Evolutionary conservation across 1,139 yeast species (phyloP).

Genomic region (Suhomyces bribrorum): DNA sequence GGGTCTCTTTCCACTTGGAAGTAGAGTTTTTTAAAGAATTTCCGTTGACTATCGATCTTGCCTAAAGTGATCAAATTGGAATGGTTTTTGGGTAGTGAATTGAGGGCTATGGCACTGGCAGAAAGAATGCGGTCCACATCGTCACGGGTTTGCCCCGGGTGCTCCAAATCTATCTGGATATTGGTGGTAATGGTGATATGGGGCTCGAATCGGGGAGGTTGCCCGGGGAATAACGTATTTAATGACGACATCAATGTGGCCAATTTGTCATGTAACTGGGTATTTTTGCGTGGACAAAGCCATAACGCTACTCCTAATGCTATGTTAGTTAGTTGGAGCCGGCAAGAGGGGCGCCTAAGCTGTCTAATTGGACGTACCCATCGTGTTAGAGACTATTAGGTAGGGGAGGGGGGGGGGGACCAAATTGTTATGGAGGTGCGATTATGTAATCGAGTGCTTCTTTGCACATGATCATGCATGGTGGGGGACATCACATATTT

Average conservation of each 20-base stretch:
- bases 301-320: constrained; percentile 63
- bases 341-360: not conserved
- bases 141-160: constrained; percentile 42
- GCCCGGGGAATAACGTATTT: constrained; percentile 69
- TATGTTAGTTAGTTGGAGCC: constrained; percentile 14
- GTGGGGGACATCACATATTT: too few species aligned
- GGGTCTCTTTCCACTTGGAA: constrained; percentile 58
- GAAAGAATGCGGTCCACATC: constrained; percentile 65
- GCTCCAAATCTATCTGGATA: constrained; percentile 43
- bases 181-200: constrained; percentile 75
- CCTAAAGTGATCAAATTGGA: constrained; percentile 41
- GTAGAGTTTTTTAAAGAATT: constrained; percentile 51
- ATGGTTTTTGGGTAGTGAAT: constrained; percentile 44
- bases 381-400: not conserved
- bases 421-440: not conserved
- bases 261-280: constrained; percentile 58
- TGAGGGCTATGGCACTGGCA: constrained; percentile 66
- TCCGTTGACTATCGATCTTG: constrained; percentile 38
- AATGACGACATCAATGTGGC: constrained; percentile 63
- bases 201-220: constrained; percentile 66
- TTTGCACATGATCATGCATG: too few species aligned
- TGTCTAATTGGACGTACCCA: constrained; percentile 9
- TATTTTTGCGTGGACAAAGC: constrained; percentile 67
- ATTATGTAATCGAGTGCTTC: not conserved
- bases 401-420: not conserved